Conservation (phyloP, 1,284 basidiomycete genomes). For the Trichosporon ovoides region DNA sequence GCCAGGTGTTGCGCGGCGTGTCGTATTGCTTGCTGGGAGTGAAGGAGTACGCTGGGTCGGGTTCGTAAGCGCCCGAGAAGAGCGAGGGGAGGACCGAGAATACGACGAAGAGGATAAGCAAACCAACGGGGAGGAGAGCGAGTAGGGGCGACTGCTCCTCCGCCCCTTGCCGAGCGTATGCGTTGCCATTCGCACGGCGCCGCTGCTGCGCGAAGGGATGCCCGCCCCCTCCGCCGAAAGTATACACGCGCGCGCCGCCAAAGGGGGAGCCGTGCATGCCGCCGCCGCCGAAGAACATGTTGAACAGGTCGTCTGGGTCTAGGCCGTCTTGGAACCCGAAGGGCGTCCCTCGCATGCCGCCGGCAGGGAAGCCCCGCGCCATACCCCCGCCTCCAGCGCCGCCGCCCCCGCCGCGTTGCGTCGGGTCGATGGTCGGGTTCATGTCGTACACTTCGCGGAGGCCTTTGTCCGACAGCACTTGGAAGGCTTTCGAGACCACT, state of each 20-base stretch:
- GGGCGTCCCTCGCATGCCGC: conserved; percentile 45
- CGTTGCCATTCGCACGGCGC: neutral
- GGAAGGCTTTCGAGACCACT: conserved; percentile 99
- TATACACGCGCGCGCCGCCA: conserved; percentile 50
- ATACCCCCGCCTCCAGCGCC: conserved; percentile 56
- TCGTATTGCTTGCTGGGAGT: conserved; percentile 54
- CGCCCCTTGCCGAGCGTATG: conserved; percentile 13
- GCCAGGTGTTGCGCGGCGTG: conserved; percentile 61
- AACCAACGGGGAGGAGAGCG: conserved; percentile 81
- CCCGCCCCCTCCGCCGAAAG: conserved; percentile 55
- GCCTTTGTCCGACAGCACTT: conserved; percentile 85
- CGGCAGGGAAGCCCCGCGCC: conserved; percentile 45
- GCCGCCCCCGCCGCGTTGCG: conserved; percentile 67
- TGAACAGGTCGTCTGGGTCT: conserved; percentile 93
- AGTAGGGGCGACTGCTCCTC: conserved; percentile 61
- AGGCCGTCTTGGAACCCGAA: conserved; percentile 73
- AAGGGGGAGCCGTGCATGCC: conserved; percentile 55
- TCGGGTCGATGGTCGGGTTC: conserved; percentile 75
- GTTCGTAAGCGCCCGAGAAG: conserved; percentile 61
- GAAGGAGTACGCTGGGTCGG: conserved; percentile 80
- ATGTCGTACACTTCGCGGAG: conserved; percentile 88
- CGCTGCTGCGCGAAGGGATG: conserved; percentile 11
- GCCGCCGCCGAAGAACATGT: conserved; percentile 93
- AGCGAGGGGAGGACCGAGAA: conserved; percentile 72
- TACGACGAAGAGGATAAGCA: conserved; percentile 78